phyloP scores from a whole-genome alignment of 1,284 basidiomycete species.

The Rugosomyces carneus region DNA sequence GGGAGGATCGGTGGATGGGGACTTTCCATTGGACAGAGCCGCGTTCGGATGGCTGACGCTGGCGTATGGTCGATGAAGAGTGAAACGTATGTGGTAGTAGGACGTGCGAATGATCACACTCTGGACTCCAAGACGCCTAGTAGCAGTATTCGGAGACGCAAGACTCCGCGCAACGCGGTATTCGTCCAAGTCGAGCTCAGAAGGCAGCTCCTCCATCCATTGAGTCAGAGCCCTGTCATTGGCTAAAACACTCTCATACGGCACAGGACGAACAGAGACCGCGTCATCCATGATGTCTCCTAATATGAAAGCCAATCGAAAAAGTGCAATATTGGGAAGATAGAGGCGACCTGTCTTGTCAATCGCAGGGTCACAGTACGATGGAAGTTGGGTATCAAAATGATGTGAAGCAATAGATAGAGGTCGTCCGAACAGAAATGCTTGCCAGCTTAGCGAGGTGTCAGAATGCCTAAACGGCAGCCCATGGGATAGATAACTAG shows the following conservation, averaged over 20 bases:
- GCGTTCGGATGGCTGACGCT: slow-evolving; percentile 26
- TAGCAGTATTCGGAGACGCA: slow-evolving; percentile 47
- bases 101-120: slow-evolving; percentile 71
- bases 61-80: slow-evolving; percentile 75
- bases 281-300: slow-evolving; percentile 81
- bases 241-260: slow-evolving; percentile 65
- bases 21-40: slow-evolving; percentile 25
- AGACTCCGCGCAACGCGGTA: slow-evolving; percentile 63
- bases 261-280: slow-evolving; percentile 65
- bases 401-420: slow-evolving; percentile 68
- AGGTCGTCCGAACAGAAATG: slow-evolving; percentile 79
- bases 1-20: slow-evolving; percentile 25
- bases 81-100: slow-evolving; percentile 76
- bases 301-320: slow-evolving; percentile 67
- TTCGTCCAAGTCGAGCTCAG: slow-evolving; percentile 69
- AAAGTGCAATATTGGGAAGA: slow-evolving; percentile 66
- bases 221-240: slow-evolving; percentile 61
- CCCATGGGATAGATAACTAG: neutral
- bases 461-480: slow-evolving; percentile 4
- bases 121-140: slow-evolving; percentile 64
- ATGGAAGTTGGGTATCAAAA: slow-evolving; percentile 71
- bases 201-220: slow-evolving; percentile 69
- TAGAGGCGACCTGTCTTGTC: slow-evolving; percentile 61
- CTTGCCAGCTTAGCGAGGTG: slow-evolving; percentile 58
- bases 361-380: slow-evolving; percentile 50